Evolutionary conservation across 106 monocot species (phyloP).

Genomic region (Dendrobium nobile): DNA sequence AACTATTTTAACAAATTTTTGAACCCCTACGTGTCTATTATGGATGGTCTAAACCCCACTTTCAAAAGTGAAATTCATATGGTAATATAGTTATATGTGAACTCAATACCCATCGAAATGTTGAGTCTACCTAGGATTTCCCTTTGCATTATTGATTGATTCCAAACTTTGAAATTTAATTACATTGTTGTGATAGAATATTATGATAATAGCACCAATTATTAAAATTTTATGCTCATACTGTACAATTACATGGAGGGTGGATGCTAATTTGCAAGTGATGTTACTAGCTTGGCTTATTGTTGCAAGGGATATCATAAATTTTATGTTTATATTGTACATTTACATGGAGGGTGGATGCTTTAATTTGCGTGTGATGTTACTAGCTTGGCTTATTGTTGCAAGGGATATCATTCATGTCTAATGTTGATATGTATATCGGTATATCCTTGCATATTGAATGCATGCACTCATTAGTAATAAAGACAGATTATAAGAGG

Average conservation of each 20-base stretch:
- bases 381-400: neutral
- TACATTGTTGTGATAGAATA: neutral
- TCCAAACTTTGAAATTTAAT: neutral
- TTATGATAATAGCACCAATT: neutral
- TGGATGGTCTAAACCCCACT: neutral
- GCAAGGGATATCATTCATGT: neutral
- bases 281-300: too few species aligned
- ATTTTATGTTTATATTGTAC: too few species aligned
- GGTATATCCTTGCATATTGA: neutral
- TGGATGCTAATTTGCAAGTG: too few species aligned
- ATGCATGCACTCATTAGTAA: neutral
- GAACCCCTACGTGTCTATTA: neutral
- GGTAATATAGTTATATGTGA: neutral
- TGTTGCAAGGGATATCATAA: too few species aligned
- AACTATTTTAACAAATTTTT: neutral
- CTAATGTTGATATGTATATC: neutral
- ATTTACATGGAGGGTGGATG: neutral
- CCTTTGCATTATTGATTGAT: neutral
- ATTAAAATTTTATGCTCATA: neutral
- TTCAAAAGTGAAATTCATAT: neutral
- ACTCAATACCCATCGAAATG: neutral
- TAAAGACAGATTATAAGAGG: neutral
- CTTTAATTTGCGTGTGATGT: neutral
- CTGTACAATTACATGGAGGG: neutral
- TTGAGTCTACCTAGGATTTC: neutral